Base-by-base conservation (phyloP, 164 flowering plant genomes). In the Houttuynia cordata region DNA sequence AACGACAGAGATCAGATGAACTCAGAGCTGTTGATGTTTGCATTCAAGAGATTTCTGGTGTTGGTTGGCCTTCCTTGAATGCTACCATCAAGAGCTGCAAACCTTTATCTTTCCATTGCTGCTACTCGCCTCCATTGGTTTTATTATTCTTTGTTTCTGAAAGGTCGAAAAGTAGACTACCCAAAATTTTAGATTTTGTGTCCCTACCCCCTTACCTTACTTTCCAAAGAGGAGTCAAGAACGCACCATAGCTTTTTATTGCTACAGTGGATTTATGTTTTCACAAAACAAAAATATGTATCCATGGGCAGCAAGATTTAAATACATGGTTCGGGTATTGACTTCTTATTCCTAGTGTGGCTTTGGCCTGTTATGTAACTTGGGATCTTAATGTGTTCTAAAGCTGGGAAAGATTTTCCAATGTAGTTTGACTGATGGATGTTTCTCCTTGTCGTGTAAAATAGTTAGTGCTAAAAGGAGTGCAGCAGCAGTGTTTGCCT, bases 211-310 rank as follows among this genome's bases (percentile, higher is more conserved):
- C 25, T 62, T 41, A 39, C 19, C 34, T 22, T 58, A 60, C 54
- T 62, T 62, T 60, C 55, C 53, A 53, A 60, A 71, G 72, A 67
- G 72, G 68, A 87, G 91, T 84, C 91, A 83, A 87, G 95, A 87
- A 79, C 88, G 88, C 81, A 84, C 88, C 91, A 79, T 83, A 70
- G 71, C 18, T 50, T 68, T 64, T 24, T 23, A 34, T 54, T 54
- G 57, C 57, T 54, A 34, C 30, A 54, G 57, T 54, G 30, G 57
- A 54, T 6, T 23, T 23, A 10, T 54, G 8, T 2, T 41, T 41
- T 41, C 10, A 2, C 13, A 41, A 41, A 8, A 45, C 2, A 45
- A 24, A 24, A 23, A 54, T 54, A 14, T 54, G 1, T 24, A 8
- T 30, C 56, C 25, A 54, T 17, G 34, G 30, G 49, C 56, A 45